A percentile compares a stretch with the other conserved stretches of the same genome.
These are phyloP conservation scores for Triticum dicoccoides DNA, from an alignment of 176 grass and related monocot genomes.

Conservation along the genomic window DNA sequence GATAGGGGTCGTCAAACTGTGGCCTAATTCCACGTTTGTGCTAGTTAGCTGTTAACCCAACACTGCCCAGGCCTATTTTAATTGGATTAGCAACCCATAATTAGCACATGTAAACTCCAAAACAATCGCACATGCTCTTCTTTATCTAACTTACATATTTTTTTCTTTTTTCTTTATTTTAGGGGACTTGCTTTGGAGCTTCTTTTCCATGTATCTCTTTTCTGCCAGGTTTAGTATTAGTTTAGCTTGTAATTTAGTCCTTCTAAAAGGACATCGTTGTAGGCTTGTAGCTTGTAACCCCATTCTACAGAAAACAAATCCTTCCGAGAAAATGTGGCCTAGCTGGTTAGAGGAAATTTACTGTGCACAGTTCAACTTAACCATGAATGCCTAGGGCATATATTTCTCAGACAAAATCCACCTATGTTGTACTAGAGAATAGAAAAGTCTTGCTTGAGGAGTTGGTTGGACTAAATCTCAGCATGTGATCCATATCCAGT, in stretches of 20 bases:
- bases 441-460: neutral
- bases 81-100: neutral
- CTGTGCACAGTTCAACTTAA: neutral
- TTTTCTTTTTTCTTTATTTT: neutral
- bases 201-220: neutral
- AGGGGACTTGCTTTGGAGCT: neutral
- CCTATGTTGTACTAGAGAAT: neutral
- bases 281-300: neutral
- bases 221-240: neutral
- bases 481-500: conserved; percentile 29
- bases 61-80: neutral
- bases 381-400: neutral
- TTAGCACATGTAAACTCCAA: neutral
- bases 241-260: neutral
- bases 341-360: neutral
- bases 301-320: neutral
- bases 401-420: neutral
- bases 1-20: neutral
- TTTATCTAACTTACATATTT: neutral
- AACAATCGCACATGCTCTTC: neutral
- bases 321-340: neutral
- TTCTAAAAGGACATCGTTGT: neutral
- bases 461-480: conserved; percentile 11
- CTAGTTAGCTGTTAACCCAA: neutral
- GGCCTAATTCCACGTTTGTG: neutral